phyloP scores from a whole-genome alignment of 352 stramenopile species.

The Albugo laibachii region DNA sequence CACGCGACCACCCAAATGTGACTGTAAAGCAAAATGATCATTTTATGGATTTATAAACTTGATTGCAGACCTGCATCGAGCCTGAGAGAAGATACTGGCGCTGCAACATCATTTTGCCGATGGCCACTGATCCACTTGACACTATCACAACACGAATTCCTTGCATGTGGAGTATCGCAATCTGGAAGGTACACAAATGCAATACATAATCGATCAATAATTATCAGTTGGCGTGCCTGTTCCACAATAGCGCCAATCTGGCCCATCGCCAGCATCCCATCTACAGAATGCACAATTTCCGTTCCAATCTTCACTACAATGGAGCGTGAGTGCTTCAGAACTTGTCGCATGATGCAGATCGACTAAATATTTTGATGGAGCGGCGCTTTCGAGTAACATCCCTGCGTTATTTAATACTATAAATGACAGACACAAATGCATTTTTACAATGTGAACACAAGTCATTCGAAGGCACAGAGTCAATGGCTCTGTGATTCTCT shows the following conservation, averaged over 20 bases:
- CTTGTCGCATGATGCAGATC: not conserved
- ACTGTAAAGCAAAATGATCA: constrained; percentile 11
- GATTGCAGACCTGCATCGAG: constrained; percentile 22
- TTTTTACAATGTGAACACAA: no score
- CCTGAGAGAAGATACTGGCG: constrained; percentile 65
- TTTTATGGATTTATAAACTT: not conserved
- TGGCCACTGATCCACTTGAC: constrained; percentile 58
- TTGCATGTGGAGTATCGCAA: constrained; percentile 62
- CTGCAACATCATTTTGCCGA: constrained; percentile 62
- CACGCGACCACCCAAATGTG: constrained; percentile 42
- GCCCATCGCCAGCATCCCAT: constrained; percentile 60
- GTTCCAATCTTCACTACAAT: constrained; percentile 76
- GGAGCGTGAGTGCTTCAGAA: constrained; percentile 13
- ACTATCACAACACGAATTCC: constrained; percentile 68
- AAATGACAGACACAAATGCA: no score
- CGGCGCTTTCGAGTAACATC: no score
- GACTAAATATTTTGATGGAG: no score
- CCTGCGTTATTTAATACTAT: no score
- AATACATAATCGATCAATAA: not conserved
- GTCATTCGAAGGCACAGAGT: no score
- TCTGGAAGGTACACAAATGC: constrained; percentile 10
- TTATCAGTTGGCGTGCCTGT: constrained; percentile 12
- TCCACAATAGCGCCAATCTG: constrained; percentile 73
- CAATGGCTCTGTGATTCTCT: no score
- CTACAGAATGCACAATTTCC: constrained; percentile 63